Evolutionary conservation across 2,329 filamentous ascomycete genomes (phyloP), one percentile per base, ranked within the genome.

Genomic region (Gliomastix tumulicola): DNA sequence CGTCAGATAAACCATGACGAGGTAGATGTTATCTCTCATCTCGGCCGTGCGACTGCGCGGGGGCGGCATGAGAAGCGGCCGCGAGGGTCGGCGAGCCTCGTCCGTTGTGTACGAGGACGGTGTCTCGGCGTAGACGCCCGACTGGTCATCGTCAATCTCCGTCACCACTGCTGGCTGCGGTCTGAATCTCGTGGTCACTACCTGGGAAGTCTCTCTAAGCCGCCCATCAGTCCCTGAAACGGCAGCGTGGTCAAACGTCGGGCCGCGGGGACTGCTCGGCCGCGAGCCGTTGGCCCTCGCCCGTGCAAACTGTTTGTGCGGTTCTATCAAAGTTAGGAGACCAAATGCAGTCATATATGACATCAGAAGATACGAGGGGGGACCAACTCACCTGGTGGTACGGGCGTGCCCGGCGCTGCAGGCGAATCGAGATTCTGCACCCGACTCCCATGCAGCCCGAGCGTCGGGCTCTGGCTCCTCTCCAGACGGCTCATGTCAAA

Each of bases 341-440:
- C n/a, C n/a, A n/a, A n/a, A n/a, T n/a, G n/a, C n/a, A n/a, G n/a
- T n/a, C n/a, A n/a, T n/a, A n/a, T n/a, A n/a, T 30, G 12, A 30
- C 11, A n/a, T 30, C 13, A 6, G n/a, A 34, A 20, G 32, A 22
- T 6, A 10, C 18, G 32, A n/a, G 19, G 15, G 7, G 10, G n/a
- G n/a, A n/a, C n/a, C n/a, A n/a, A n/a, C n/a, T n/a, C n/a, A n/a
- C n/a, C n/a, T n/a, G n/a, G n/a, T n/a, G n/a, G n/a, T n/a, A 69
- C 51, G 6, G 74, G 72, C 0, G 70, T 74, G 41, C 68, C 55
- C 1, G 71, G 63, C 3, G 60, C 56, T 15, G 65, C 53, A 3
- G 74, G 73, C 0, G 74, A 74, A 46, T 79, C 72, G 3, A 79
- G 54, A 40, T 61, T 76, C 41, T 76, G 73, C 15, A 79, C 68